Conservation (phyloP, 2,329 filamentous ascomycete genomes). For the Samsoniella hepiali region DNA sequence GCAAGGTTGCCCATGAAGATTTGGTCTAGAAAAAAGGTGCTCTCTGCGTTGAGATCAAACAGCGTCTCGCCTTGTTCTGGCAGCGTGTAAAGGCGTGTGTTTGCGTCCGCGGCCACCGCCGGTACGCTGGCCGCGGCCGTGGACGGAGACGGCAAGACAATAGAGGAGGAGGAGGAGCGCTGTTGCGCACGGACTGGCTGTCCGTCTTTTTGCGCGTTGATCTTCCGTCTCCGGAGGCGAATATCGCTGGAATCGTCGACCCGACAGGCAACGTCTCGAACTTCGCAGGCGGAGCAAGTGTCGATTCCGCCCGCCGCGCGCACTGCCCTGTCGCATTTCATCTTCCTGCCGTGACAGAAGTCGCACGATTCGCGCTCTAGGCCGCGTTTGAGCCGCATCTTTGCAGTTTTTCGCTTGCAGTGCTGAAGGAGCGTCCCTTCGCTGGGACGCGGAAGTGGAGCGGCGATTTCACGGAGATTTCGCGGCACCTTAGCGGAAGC, state of each 20-base stretch:
- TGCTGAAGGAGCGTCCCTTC: not conserved
- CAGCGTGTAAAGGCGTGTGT: no score
- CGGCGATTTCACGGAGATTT: slow-evolving; percentile 7
- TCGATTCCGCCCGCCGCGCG: slow-evolving; percentile 22
- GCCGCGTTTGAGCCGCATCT: slow-evolving; percentile 20
- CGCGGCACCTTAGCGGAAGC: slow-evolving; percentile 4
- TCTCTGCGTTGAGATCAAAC: slow-evolving; percentile 25
- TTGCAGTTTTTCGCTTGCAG: not conserved
- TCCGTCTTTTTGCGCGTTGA: not conserved
- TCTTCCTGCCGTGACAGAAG: slow-evolving; percentile 23
- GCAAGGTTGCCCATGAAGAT: slow-evolving; percentile 24
- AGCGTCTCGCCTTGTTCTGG: not conserved
- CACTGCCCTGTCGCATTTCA: slow-evolving; percentile 26
- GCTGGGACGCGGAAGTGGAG: not conserved
- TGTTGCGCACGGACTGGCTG: no score
- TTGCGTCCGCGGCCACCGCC: not conserved
- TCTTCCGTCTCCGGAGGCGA: slow-evolving; percentile 20
- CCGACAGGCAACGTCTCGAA: slow-evolving; percentile 22
- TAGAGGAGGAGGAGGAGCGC: not conserved
- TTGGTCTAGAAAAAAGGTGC: slow-evolving; percentile 26
- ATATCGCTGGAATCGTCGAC: slow-evolving; percentile 24
- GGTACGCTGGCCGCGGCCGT: not conserved
- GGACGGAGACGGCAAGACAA: not conserved
- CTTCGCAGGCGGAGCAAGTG: slow-evolving; percentile 25
- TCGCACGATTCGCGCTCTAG: slow-evolving; percentile 19